Base-by-base conservation (phyloP, 2,329 filamentous ascomycete species). In the Trichoderma breve region DNA sequence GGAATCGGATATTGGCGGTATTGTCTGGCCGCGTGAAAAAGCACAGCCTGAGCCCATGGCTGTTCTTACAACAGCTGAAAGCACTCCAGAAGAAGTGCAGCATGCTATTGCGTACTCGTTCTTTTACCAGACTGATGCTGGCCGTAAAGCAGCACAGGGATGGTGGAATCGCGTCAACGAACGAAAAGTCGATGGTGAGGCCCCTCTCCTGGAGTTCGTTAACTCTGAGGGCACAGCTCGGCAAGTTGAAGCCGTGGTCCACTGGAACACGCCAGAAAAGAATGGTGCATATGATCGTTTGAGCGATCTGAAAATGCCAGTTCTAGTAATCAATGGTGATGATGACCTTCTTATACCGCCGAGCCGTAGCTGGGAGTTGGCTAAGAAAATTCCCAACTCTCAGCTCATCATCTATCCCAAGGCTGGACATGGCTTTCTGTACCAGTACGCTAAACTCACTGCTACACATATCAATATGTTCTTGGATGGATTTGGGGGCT, bases 251-350 rank as follows among this genome's bases (percentile, higher is more conserved):
- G 58, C 58, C 2, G 30, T 39, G 58, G 14, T 39, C 0, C 32
- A 62, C n/a, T 62, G 58, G 58, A 39, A 26, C 32, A 8, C 58
- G 6, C 58, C 32, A 36, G 58, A 39, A 8, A 39, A 26, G 6
- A 26, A 28, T 15, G 61, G 28, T 21, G 43, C 63, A 26, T 82
- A 79, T 64, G 73, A 79, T 51, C 73, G 81, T 4, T 73, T 83
- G 21, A 72, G 76, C 4, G 76, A 79, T 73, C 74, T 83, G 18
- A 71, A 73, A 30, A 75, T 82, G 55, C 81, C 81, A 1, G 79
- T 83, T 1, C 65, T 83, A 26, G 79, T 83, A 58, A 78, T 79
- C 12, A 81, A 82, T 68, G 81, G 81, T 80, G 75, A 75, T 78
- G 15, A 57, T n/a, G 53, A 57, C 26, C 53, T 57, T 57, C 53